Percentiles rank a stretch among this genome's conserved stretches.
phyloP scores from a whole-genome alignment of 108 stramenopile genomes.

The Nitzschia sp. region DNA sequence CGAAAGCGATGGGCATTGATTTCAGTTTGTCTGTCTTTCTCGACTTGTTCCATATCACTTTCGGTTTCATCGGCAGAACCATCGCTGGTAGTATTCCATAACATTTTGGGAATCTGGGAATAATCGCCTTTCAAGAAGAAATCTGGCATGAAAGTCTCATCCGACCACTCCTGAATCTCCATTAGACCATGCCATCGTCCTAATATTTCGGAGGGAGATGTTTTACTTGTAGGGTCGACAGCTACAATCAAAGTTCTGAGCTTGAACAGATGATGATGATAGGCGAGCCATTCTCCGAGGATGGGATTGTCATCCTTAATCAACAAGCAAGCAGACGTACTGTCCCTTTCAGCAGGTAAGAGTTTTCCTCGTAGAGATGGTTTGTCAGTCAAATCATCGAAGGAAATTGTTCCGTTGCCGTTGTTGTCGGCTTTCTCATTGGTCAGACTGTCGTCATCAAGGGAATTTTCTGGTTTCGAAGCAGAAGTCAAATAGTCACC shows the following conservation, averaged over 20 bases:
- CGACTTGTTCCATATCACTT: neutral
- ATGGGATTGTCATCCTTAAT: conserved; percentile 45
- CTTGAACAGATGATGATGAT: conserved; percentile 67
- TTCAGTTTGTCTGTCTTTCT: neutral
- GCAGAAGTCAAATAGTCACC: neutral
- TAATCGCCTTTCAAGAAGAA: conserved; percentile 28
- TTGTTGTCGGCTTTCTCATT: too few relatives aligned
- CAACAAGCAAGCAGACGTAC: conserved; percentile 34
- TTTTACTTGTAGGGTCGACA: conserved; percentile 56
- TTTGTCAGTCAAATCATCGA: too few relatives aligned
- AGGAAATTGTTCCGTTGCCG: too few relatives aligned
- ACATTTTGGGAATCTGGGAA: conserved; percentile 7
- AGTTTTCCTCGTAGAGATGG: too few relatives aligned
- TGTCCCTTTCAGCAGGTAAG: neutral
- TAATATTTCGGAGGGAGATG: conserved; percentile 38
- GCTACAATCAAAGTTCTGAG: conserved; percentile 55
- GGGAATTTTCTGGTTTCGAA: too few relatives aligned
- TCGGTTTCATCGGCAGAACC: neutral
- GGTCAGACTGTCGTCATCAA: too few relatives aligned
- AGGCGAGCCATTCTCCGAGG: conserved; percentile 55
- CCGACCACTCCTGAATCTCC: conserved; percentile 28
- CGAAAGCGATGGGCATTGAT: conserved; percentile 40
- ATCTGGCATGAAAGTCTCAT: conserved; percentile 46
- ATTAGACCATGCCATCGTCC: conserved; percentile 29
- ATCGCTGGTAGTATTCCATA: conserved; percentile 20